These are phyloP conservation scores for Cryptosporidium meleagridis DNA, from an alignment of 169 alveolate species.

Conservation along the genomic window DNA sequence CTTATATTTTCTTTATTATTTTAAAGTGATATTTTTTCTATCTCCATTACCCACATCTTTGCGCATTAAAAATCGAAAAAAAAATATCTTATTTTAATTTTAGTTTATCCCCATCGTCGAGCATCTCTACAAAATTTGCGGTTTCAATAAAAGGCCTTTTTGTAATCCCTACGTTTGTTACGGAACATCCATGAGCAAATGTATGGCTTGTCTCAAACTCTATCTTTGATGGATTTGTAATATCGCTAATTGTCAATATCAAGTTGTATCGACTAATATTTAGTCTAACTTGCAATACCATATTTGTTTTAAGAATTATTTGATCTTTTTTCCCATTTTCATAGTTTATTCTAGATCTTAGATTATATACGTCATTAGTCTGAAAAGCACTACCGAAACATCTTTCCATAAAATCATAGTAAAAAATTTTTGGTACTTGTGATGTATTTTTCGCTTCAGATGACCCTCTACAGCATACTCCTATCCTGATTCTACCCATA, in stretches of 20 bases:
- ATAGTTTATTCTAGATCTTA: conserved; percentile 64
- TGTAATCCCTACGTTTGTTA: conserved; percentile 45
- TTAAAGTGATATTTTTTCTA: neutral
- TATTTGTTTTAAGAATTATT: conserved; percentile 19
- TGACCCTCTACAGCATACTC: conserved; percentile 68
- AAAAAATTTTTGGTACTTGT: conserved; percentile 65
- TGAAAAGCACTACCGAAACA: conserved; percentile 72
- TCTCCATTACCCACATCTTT: neutral
- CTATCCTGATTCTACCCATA: conserved; percentile 72
- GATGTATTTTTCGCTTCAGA: conserved; percentile 67
- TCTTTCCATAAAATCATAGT: conserved; percentile 67
- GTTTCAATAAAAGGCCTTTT: conserved; percentile 69
- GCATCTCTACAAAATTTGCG: conserved; percentile 73
- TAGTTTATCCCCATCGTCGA: conserved; percentile 73
- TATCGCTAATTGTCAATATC: conserved; percentile 36
- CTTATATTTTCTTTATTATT: neutral
- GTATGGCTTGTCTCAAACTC: conserved; percentile 50
- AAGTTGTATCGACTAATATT: conserved; percentile 71
- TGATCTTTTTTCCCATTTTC: conserved; percentile 41
- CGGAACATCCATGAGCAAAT: conserved; percentile 61
- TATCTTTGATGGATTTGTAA: conserved; percentile 34
- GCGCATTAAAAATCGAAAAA: neutral
- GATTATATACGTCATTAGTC: conserved; percentile 62
- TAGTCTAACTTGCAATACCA: conserved; percentile 62
- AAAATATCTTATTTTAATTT: conserved; percentile 27